Conservation (phyloP, 2,329 filamentous ascomycete species). For the Sclerotinia borealis region DNA sequence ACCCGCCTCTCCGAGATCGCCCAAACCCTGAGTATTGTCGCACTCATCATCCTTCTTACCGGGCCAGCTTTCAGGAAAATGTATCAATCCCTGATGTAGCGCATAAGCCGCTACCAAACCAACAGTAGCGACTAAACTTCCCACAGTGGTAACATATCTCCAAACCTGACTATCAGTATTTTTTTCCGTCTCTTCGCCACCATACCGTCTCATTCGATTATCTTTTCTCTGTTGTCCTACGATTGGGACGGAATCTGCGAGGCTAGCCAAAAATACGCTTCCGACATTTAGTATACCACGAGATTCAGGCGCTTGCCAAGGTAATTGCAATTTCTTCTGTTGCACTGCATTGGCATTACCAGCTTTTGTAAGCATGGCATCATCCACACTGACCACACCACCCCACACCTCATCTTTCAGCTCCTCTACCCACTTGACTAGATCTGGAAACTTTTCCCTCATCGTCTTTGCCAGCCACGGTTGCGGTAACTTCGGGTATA, state of each 20-base stretch:
- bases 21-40: constrained; percentile 16
- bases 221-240: constrained; percentile 27
- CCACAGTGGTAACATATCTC: constrained; percentile 22
- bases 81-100: constrained; percentile 31
- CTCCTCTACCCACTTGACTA: constrained; percentile 41
- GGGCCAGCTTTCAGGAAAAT: constrained; percentile 12
- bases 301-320: constrained; percentile 30
- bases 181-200: constrained; percentile 24
- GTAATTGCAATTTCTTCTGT: constrained; percentile 22
- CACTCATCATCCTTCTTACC: constrained; percentile 7
- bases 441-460: constrained; percentile 40
- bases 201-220: constrained; percentile 24
- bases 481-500: constrained; percentile 54
- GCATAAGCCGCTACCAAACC: constrained; percentile 31
- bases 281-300: constrained; percentile 26
- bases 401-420: constrained; percentile 37
- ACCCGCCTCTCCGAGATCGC: constrained; percentile 28
- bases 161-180: constrained; percentile 17
- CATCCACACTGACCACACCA: constrained; percentile 22
- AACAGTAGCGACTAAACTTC: constrained; percentile 27
- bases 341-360: constrained; percentile 13
- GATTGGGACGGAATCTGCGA: constrained; percentile 29
- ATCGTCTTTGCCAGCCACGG: constrained; percentile 56
- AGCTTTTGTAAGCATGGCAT: constrained; percentile 23
- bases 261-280: constrained; percentile 23